Percentiles rank a stretch among this genome's conserved stretches.
phyloP scores from a whole-genome alignment of 2,329 filamentous ascomycete species.

The Trichoderma sp. region DNA sequence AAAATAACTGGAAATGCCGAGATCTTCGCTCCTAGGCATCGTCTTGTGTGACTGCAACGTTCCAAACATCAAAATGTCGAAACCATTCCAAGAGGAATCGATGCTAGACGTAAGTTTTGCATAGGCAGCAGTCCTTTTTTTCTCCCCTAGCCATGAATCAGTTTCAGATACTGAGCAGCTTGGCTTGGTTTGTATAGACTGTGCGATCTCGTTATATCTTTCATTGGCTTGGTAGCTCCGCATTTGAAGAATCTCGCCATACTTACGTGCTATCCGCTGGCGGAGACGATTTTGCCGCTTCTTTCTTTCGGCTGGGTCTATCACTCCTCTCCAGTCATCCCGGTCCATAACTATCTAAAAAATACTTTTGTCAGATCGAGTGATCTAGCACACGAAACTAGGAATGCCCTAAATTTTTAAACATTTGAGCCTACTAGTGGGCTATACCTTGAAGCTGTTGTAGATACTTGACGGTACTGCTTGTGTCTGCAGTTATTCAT shows the following conservation, averaged over 20 bases:
- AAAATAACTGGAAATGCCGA: not conserved
- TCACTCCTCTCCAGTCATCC: not conserved
- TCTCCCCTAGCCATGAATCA: not conserved
- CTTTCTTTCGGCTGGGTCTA: not conserved
- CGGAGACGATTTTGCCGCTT: constrained; percentile 2
- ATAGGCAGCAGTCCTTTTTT: not conserved
- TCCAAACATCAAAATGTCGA: not conserved
- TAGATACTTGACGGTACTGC: not conserved
- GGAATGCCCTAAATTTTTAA: not conserved
- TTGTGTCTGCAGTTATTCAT: not conserved
- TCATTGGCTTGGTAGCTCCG: not conserved
- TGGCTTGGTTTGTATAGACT: not conserved
- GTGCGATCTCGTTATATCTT: not conserved
- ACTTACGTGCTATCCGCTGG: not conserved
- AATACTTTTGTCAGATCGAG: not conserved
- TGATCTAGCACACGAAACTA: not conserved
- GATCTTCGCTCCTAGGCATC: not conserved
- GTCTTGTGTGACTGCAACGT: not conserved
- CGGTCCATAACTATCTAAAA: not conserved
- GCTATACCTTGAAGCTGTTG: not conserved
- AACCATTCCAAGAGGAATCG: not conserved
- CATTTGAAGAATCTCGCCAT: not conserved
- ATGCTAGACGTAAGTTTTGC: not conserved
- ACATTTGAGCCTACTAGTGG: not conserved
- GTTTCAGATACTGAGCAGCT: not conserved